Evolutionary conservation across 169 alveolate genomes (phyloP).

Genomic region (Nephromyces sp.): DNA sequence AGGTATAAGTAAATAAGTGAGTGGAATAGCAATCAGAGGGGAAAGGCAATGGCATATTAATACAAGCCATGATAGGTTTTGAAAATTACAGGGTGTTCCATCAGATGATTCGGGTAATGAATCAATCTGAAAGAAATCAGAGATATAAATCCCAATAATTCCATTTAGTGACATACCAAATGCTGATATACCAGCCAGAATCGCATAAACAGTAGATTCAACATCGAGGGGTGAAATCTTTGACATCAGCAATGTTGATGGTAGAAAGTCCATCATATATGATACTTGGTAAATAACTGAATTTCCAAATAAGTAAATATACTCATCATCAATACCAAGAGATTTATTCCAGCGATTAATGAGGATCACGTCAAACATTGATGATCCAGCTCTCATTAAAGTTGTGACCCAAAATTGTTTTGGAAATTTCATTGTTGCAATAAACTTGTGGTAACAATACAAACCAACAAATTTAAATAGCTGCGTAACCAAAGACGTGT

Average conservation of each 20-base stretch:
- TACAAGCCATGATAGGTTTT: neutral
- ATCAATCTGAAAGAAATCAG: neutral
- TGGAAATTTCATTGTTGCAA: too few species aligned
- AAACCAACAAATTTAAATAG: neutral
- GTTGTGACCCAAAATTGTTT: conserved; percentile 20
- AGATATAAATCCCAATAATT: too few species aligned
- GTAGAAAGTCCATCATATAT: neutral
- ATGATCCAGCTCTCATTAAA: conserved; percentile 2
- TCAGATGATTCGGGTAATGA: neutral
- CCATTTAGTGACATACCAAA: neutral
- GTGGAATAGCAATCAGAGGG: conserved; percentile 6
- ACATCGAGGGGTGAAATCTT: conserved; percentile 5
- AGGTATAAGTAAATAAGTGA: conserved; percentile 1
- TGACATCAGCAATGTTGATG: neutral
- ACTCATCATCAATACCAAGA: neutral
- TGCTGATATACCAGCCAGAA: conserved; percentile 9
- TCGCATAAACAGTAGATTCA: conserved; percentile 2
- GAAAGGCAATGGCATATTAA: neutral
- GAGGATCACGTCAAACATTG: conserved; percentile 2
- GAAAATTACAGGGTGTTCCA: conserved; percentile 5
- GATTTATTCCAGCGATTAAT: neutral
- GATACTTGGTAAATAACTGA: neutral
- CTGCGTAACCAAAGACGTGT: conserved; percentile 2
- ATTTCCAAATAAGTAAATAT: conserved; percentile 18
- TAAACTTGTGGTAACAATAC: too few species aligned